phyloP scores from a whole-genome alignment of 2,329 filamentous ascomycete species.

The Lasiodiplodia sp. region DNA sequence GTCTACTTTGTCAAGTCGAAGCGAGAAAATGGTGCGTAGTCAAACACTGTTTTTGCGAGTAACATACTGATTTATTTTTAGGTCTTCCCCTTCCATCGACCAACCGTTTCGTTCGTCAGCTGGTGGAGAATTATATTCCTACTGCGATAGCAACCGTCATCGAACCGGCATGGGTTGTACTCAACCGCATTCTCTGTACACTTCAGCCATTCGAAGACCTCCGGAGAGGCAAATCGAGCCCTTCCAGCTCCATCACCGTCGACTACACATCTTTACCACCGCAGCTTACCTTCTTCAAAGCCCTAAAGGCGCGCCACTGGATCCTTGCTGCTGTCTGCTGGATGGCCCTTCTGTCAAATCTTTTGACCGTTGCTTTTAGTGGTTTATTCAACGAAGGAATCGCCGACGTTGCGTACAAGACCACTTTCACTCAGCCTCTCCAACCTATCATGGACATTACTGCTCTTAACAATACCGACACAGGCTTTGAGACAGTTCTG shows the following conservation, averaged over 20 bases:
- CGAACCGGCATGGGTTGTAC: conserved; percentile 63
- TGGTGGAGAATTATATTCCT: conserved; percentile 60
- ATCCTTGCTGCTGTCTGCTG: conserved; percentile 57
- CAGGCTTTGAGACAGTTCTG: neutral
- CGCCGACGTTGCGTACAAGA: conserved; percentile 26
- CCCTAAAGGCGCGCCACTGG: conserved; percentile 54
- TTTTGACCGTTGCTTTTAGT: conserved; percentile 61
- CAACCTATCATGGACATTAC: conserved; percentile 10
- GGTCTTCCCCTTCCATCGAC: conserved; percentile 48
- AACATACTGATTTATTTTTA: conserved; percentile 31
- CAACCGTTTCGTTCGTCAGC: conserved; percentile 47
- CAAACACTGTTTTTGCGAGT: neutral
- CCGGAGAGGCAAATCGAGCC: conserved; percentile 46
- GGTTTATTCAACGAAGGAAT: conserved; percentile 57
- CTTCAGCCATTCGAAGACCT: conserved; percentile 64
- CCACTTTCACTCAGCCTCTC: conserved; percentile 31
- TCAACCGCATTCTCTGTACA: conserved; percentile 62
- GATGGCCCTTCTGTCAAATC: conserved; percentile 59
- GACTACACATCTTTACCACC: conserved; percentile 65
- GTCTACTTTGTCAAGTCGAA: conserved; percentile 35
- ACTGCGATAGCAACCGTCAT: conserved; percentile 62
- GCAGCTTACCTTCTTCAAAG: conserved; percentile 58
- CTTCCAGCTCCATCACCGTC: conserved; percentile 47
- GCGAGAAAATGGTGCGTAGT: conserved; percentile 31
- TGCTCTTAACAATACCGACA: conserved; percentile 6